A percentile compares a stretch with the other conserved stretches of the same genome.
These are phyloP conservation scores for Cyberlindnera suaveolens DNA, from an alignment of 805 yeast genomes.

Conservation along the genomic window DNA sequence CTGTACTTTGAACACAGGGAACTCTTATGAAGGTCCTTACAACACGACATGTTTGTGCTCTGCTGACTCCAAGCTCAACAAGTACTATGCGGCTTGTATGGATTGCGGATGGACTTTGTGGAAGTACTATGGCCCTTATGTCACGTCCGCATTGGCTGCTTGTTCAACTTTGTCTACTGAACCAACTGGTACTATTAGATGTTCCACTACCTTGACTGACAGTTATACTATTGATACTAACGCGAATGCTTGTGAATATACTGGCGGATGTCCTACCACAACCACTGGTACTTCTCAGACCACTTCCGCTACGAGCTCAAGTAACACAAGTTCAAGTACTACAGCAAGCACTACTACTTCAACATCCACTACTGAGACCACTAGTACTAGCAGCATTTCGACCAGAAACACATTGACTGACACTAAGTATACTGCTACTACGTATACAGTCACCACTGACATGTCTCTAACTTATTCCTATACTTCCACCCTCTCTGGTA, in stretches of 20 bases:
- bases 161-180: constrained; percentile 22
- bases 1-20: constrained; percentile 19
- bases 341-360: too few relatives aligned
- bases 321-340: too few relatives aligned
- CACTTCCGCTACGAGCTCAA: too few relatives aligned
- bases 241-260: constrained; percentile 6
- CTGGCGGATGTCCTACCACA: constrained; percentile 5
- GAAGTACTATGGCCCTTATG: constrained; percentile 24
- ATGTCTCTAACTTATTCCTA: too few relatives aligned
- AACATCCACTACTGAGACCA: too few relatives aligned
- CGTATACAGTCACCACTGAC: too few relatives aligned
- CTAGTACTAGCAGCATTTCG: too few relatives aligned
- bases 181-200: constrained; percentile 28
- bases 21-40: constrained; percentile 14
- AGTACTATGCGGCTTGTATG: constrained; percentile 22
- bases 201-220: constrained; percentile 16
- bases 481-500: too few relatives aligned
- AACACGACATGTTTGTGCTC: constrained; percentile 18
- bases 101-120: constrained; percentile 33
- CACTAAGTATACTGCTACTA: too few relatives aligned
- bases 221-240: constrained; percentile 4
- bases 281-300: not conserved
- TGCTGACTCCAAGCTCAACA: constrained; percentile 17
- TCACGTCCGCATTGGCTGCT: constrained; percentile 21
- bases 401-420: too few relatives aligned